phyloP scores from a whole-genome alignment of 257 asterid genomes.

The Rhazya stricta region DNA sequence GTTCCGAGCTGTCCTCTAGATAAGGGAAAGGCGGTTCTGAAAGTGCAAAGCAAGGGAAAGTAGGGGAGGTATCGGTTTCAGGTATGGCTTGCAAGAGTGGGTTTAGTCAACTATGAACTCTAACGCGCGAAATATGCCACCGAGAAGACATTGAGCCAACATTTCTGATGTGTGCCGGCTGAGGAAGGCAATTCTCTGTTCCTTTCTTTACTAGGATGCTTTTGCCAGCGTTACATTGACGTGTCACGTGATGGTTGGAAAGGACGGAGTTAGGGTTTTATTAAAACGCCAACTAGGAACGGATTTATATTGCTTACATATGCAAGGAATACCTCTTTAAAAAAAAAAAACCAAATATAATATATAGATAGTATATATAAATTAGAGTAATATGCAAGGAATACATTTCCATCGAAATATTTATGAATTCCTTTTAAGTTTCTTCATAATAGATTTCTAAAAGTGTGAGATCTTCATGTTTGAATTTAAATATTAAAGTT shows the following conservation, averaged over 20 bases:
- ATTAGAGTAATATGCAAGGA: too few relatives aligned
- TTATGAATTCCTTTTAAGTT: too few relatives aligned
- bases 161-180: background rate
- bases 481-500: too few relatives aligned
- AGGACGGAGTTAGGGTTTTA: background rate
- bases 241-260: background rate
- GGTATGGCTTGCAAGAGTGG: background rate
- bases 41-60: background rate
- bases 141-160: background rate
- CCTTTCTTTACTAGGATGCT: slow-evolving; percentile 9
- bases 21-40: background rate
- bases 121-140: background rate
- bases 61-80: background rate
- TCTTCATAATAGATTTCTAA: too few relatives aligned
- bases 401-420: too few relatives aligned
- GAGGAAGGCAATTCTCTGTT: background rate
- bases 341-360: too few relatives aligned
- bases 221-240: background rate
- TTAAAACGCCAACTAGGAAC: too few relatives aligned
- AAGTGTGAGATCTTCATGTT: too few relatives aligned
- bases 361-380: too few relatives aligned
- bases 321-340: too few relatives aligned
- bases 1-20: background rate
- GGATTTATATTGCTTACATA: too few relatives aligned
- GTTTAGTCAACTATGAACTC: slow-evolving; percentile 13